Conservation (phyloP, 768 basidiomycete species). For the Termitomyces bulborhizus region DNA sequence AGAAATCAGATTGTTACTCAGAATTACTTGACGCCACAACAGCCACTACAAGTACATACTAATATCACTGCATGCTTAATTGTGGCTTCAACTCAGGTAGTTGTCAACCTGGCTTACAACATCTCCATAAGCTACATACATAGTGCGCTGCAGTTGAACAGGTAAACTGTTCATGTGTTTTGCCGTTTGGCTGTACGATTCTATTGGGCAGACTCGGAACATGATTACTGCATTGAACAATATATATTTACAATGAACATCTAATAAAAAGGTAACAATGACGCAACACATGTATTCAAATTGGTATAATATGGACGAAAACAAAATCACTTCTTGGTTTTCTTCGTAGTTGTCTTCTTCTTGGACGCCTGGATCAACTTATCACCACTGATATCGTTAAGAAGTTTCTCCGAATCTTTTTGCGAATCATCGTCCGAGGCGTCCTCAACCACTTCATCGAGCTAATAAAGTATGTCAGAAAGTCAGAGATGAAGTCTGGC, state of each 20-base stretch:
- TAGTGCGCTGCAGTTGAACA: too few species aligned
- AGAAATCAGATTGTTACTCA: too few species aligned
- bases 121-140: too few species aligned
- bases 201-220: too few species aligned
- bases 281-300: not conserved
- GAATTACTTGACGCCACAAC: too few species aligned
- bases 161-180: too few species aligned
- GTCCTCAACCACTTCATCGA: slow-evolving; percentile 43
- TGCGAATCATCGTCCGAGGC: slow-evolving; percentile 39
- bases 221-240: too few species aligned
- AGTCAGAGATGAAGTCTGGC: not conserved
- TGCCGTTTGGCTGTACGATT: too few species aligned
- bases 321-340: slow-evolving; percentile 8
- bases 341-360: slow-evolving; percentile 27
- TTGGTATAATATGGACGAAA: not conserved
- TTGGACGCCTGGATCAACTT: slow-evolving; percentile 33
- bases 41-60: too few species aligned
- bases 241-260: not conserved
- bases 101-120: too few species aligned
- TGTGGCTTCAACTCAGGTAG: too few species aligned
- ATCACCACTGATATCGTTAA: slow-evolving; percentile 27
- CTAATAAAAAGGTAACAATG: not conserved
- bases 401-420: slow-evolving; percentile 21
- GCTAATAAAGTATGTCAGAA: slow-evolving; percentile 17
- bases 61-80: too few species aligned